A percentile compares a stretch with the other conserved stretches of the same genome.
These are phyloP conservation scores for Populus hybrid DNA, from an alignment of 441 rosid species.

Conservation along the genomic window DNA sequence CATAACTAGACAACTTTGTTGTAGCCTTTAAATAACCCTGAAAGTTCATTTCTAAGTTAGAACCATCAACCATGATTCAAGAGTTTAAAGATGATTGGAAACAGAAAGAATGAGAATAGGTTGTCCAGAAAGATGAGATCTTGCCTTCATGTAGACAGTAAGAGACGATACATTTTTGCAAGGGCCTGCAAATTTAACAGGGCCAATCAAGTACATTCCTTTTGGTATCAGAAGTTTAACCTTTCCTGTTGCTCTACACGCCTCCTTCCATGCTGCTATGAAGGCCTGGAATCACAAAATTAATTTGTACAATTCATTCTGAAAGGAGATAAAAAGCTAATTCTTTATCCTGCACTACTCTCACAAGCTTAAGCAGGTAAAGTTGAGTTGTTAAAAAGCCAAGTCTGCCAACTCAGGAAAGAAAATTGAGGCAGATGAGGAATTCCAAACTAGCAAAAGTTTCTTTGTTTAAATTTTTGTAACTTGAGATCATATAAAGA, in stretches of 20 bases:
- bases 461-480: background rate
- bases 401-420: background rate
- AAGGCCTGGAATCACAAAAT: conserved; percentile 29
- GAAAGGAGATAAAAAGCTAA: background rate
- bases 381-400: background rate
- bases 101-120: background rate
- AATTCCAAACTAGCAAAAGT: background rate
- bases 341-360: background rate
- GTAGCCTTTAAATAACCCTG: conserved; percentile 59
- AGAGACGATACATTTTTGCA: conserved; percentile 14
- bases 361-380: background rate
- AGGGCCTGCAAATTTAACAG: conserved; percentile 32
- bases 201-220: conserved; percentile 20
- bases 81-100: background rate
- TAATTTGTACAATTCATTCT: background rate
- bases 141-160: background rate
- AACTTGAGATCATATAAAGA: background rate
- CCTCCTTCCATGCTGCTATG: conserved; percentile 31
- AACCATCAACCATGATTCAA: background rate
- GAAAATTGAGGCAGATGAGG: background rate
- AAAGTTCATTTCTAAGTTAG: conserved; percentile 7
- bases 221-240: background rate
- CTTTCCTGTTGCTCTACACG: conserved; percentile 22
- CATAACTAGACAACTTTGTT: conserved; percentile 36
- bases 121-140: background rate